Conservation (phyloP, 352 stramenopile species). For the Phytophthora meadii region DNA sequence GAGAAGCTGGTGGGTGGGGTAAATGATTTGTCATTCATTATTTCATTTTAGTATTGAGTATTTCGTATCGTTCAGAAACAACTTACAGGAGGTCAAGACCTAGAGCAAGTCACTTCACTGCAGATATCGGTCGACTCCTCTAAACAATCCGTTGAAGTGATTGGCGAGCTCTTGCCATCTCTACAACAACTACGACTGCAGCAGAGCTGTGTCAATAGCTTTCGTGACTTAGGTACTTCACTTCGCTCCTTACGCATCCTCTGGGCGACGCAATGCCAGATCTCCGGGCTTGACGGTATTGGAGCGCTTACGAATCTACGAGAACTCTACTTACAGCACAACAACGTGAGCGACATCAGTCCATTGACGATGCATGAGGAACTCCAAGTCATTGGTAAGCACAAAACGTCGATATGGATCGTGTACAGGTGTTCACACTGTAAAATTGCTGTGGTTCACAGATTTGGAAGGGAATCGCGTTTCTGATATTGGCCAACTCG, state of each 20-base stretch:
- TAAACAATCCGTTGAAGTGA: constrained; percentile 83
- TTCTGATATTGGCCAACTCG: constrained; percentile 74
- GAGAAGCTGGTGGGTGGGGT: constrained; percentile 73
- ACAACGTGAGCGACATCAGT: constrained; percentile 81
- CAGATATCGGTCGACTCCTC: constrained; percentile 75
- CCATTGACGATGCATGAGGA: constrained; percentile 88
- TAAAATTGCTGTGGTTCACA: constrained; percentile 18
- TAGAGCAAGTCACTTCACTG: constrained; percentile 61
- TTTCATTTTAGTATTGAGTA: not conserved
- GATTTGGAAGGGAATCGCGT: constrained; percentile 81
- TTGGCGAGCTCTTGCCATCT: constrained; percentile 80
- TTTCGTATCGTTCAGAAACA: constrained; percentile 48
- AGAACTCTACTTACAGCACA: constrained; percentile 82
- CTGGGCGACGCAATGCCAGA: constrained; percentile 65
- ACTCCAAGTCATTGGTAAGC: constrained; percentile 73
- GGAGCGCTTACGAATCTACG: constrained; percentile 77
- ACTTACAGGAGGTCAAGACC: constrained; percentile 65
- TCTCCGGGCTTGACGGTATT: constrained; percentile 88
- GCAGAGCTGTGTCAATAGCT: constrained; percentile 72
- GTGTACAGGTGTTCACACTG: not conserved
- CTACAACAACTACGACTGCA: constrained; percentile 71
- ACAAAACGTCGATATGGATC: not conserved
- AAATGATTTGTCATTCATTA: not conserved
- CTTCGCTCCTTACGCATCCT: constrained; percentile 73
- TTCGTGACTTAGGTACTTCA: constrained; percentile 86